phyloP scores from a whole-genome alignment of 2,329 filamentous ascomycete genomes.

The Pseudocercospora eumusae region DNA sequence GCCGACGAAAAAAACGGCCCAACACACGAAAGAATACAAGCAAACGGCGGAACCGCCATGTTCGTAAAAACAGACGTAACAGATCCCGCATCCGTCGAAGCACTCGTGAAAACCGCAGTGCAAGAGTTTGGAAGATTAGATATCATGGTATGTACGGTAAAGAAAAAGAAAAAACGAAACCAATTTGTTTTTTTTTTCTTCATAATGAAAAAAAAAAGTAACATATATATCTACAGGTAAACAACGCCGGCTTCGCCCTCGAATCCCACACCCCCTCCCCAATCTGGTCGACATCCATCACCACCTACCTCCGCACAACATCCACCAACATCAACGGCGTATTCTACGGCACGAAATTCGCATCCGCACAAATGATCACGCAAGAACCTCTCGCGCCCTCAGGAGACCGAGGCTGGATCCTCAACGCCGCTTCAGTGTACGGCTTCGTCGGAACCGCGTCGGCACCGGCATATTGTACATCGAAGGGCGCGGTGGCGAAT shows the following conservation, averaged over 20 bases:
- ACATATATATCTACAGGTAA: conserved; percentile 34
- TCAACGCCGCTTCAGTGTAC: conserved; percentile 51
- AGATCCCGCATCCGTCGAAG: conserved; percentile 35
- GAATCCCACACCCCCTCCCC: conserved; percentile 37
- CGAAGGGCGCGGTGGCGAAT: conserved; percentile 29
- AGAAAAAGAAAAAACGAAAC: too few species aligned
- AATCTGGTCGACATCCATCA: conserved; percentile 52
- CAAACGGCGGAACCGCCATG: conserved; percentile 26
- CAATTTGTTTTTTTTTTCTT: too few species aligned
- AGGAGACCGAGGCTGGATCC: conserved; percentile 52
- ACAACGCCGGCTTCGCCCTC: conserved; percentile 43
- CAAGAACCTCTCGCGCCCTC: conserved; percentile 44
- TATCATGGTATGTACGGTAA: too few species aligned
- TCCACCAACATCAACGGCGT: conserved; percentile 44
- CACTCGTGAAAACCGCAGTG: conserved; percentile 35
- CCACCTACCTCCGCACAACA: conserved; percentile 48
- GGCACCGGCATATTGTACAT: conserved; percentile 24
- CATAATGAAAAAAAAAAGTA: too few species aligned
- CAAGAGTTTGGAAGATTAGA: conserved; percentile 40
- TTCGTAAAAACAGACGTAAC: conserved; percentile 41
- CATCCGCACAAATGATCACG: conserved; percentile 51
- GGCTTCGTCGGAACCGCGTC: conserved; percentile 42
- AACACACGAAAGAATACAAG: conserved; percentile 26
- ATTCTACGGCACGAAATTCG: conserved; percentile 50
- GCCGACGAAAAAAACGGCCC: conserved; percentile 25